Evolutionary conservation across 805 yeast genomes (phyloP).

Genomic region (Candida multigemmis): DNA sequence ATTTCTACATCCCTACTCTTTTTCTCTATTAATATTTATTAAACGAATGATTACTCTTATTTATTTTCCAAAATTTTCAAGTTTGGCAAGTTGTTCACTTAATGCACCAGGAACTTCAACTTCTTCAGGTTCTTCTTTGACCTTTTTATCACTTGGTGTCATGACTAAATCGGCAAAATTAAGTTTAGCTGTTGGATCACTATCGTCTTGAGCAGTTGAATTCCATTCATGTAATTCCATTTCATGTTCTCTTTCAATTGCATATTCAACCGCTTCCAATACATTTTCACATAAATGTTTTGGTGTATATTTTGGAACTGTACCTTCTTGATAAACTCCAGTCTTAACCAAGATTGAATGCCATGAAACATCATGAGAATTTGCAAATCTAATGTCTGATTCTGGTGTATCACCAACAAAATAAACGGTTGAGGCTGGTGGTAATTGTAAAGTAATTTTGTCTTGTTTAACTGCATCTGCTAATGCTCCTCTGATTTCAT

Average conservation of each 20-base stretch:
- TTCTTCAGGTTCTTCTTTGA: conserved; percentile 23
- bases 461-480: conserved; percentile 29
- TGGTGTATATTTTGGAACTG: conserved; percentile 71
- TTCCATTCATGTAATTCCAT: conserved; percentile 73
- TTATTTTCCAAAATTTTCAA: conserved; percentile 26
- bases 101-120: conserved; percentile 43
- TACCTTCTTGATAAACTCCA: conserved; percentile 78
- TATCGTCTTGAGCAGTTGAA: conserved; percentile 29
- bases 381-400: conserved; percentile 80
- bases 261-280: conserved; percentile 74
- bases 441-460: conserved; percentile 46
- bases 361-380: conserved; percentile 81
- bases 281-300: conserved; percentile 67
- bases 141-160: conserved; percentile 28
- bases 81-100: conserved; percentile 31
- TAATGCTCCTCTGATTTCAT: conserved; percentile 4
- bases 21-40: too few relatives aligned
- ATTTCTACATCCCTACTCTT: too few relatives aligned
- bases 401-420: conserved; percentile 90
- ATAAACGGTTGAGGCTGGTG: conserved; percentile 80
- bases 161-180: conserved; percentile 37
- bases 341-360: conserved; percentile 78
- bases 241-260: conserved; percentile 72
- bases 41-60: too few relatives aligned
- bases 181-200: conserved; percentile 22